phyloP scores from a whole-genome alignment of 1,284 basidiomycete genomes.

The Sanguinoderma infundibulare region DNA sequence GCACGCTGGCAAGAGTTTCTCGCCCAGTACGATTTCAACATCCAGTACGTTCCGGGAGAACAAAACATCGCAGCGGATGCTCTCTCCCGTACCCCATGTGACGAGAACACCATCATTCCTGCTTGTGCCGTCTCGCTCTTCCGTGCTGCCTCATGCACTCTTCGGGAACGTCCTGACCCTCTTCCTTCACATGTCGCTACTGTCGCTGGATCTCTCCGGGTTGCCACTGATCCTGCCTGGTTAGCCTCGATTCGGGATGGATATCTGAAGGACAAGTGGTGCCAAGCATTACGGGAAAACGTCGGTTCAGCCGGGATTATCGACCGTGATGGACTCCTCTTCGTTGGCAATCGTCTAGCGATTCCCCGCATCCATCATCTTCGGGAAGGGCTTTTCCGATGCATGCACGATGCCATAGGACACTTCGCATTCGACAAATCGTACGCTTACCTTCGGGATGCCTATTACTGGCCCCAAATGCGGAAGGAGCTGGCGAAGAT shows the following conservation, averaged over 20 bases:
- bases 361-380: constrained; percentile 32
- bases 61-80: constrained; percentile 40
- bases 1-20: constrained; percentile 43
- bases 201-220: constrained; percentile 23
- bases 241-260: neutral
- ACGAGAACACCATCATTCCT: no score
- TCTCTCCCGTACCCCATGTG: neutral
- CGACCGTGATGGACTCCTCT: constrained; percentile 33
- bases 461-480: constrained; percentile 50
- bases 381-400: constrained; percentile 26
- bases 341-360: constrained; percentile 21
- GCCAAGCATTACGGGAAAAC: neutral
- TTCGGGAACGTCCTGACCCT: no score
- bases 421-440: constrained; percentile 44
- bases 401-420: constrained; percentile 37
- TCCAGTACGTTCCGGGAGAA: constrained; percentile 40
- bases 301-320: constrained; percentile 7
- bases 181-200: constrained; percentile 9
- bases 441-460: constrained; percentile 31
- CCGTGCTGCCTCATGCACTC: no score
- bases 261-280: neutral
- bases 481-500: constrained; percentile 31
- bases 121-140: neutral
- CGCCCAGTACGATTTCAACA: constrained; percentile 38
- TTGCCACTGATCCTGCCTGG: neutral